Conservation (phyloP, 2,329 filamentous ascomycete species). For the Diaporthe citrichinensis region DNA sequence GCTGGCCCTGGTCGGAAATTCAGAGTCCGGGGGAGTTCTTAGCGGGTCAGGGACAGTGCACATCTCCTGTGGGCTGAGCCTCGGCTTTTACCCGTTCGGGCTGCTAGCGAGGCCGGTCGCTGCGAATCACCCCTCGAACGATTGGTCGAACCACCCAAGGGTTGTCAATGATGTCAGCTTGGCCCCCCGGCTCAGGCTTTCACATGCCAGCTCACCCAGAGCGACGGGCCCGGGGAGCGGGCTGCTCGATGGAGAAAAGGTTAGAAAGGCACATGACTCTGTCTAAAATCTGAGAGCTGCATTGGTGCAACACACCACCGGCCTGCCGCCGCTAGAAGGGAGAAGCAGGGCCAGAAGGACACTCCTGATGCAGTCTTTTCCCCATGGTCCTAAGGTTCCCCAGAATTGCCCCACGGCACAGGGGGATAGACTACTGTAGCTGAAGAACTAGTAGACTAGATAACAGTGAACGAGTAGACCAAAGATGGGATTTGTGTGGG, state of each 20-base stretch:
- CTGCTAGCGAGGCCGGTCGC: neutral
- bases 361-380: neutral
- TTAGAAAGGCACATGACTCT: slow-evolving; percentile 37
- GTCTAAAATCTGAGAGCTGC: slow-evolving; percentile 20
- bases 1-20: slow-evolving; percentile 18
- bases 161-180: slow-evolving; percentile 40
- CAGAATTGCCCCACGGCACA: slow-evolving; percentile 22
- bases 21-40: neutral
- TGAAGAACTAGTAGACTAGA: neutral
- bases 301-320: slow-evolving; percentile 31
- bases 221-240: neutral
- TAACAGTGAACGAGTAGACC: neutral
- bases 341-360: neutral
- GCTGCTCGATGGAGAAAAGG: neutral
- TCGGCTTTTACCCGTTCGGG: slow-evolving; percentile 38
- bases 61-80: slow-evolving; percentile 7
- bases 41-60: neutral
- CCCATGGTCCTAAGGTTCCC: slow-evolving; percentile 21
- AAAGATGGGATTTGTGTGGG: slow-evolving; percentile 15
- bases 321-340: slow-evolving; percentile 29
- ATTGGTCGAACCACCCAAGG: slow-evolving; percentile 34
- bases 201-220: slow-evolving; percentile 38
- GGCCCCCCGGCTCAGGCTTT: slow-evolving; percentile 2
- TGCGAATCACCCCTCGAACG: slow-evolving; percentile 17
- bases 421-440: neutral